Evolutionary conservation across 257 asterid species (phyloP).

Genomic region (Gynochthodes officinalis): DNA sequence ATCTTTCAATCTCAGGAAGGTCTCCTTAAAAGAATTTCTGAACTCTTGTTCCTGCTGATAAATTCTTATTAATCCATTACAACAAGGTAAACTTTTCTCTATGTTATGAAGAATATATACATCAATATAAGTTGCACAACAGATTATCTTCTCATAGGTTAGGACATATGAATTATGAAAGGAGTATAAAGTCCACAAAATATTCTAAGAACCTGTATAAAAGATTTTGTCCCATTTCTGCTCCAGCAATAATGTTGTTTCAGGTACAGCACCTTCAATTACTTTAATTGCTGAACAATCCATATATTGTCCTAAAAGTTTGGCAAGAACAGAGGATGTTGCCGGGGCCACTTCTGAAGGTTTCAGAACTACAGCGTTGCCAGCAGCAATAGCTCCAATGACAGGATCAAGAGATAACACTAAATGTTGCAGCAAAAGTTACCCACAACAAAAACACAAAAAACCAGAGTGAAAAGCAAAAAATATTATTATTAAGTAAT

Average conservation of each 20-base stretch:
- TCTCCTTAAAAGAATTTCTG: too few relatives aligned
- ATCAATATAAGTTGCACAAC: background rate
- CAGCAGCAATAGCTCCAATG: conserved; percentile 93
- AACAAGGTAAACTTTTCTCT: too few relatives aligned
- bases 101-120: background rate
- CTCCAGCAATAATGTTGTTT: conserved; percentile 57
- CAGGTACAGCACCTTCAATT: conserved; percentile 60
- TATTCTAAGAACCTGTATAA: conserved; percentile 50
- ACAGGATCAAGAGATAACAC: conserved; percentile 75
- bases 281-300: conserved; percentile 73
- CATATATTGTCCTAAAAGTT: conserved; percentile 61
- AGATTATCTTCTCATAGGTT: background rate
- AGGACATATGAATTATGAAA: background rate
- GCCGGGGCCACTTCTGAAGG: conserved; percentile 57
- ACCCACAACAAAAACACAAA: background rate
- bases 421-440: conserved; percentile 12
- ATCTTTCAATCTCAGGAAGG: too few relatives aligned
- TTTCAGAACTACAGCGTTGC: conserved; percentile 78
- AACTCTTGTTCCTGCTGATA: background rate
- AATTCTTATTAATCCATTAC: too few relatives aligned
- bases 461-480: background rate
- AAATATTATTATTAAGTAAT: background rate
- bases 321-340: conserved; percentile 54
- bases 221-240: conserved; percentile 77
- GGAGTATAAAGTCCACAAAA: background rate